Evolutionary conservation across 345 rosid genomes (phyloP).

Genomic region (Euphorbia peplus): DNA sequence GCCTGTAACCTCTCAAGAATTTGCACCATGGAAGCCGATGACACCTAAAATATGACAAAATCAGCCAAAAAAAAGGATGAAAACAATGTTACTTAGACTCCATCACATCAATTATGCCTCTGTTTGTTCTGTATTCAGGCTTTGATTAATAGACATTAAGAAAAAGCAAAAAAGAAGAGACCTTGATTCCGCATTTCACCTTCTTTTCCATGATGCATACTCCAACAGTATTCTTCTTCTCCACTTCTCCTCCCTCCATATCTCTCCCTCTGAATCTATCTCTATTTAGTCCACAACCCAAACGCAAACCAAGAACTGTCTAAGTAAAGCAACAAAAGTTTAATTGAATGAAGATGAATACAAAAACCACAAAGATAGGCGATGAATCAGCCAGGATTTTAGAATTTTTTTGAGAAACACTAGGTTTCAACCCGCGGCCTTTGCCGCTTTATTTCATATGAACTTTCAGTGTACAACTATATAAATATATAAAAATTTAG

Average conservation of each 20-base stretch:
- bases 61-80: neutral
- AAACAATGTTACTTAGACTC: neutral
- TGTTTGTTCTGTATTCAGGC: neutral
- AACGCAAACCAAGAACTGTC: neutral
- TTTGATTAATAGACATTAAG: neutral
- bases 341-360: neutral
- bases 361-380: neutral
- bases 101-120: neutral
- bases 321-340: neutral
- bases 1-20: conserved; percentile 78
- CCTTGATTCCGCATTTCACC: conserved; percentile 52
- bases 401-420: too few relatives aligned
- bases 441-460: too few relatives aligned
- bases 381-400: neutral
- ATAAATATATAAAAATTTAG: too few relatives aligned
- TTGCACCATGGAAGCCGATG: conserved; percentile 84
- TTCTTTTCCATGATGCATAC: conserved; percentile 78
- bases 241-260: conserved; percentile 18
- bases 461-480: too few relatives aligned
- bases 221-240: conserved; percentile 51
- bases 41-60: conserved; percentile 41
- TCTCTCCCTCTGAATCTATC: neutral
- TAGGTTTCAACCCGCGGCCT: too few relatives aligned
- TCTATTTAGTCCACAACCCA: neutral
- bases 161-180: conserved; percentile 18